A percentile compares a stretch with the other conserved stretches of the same genome.
Evolutionary conservation across 2,329 filamentous ascomycete species (phyloP).

Genomic region (Clonostachys rhizophaga): DNA sequence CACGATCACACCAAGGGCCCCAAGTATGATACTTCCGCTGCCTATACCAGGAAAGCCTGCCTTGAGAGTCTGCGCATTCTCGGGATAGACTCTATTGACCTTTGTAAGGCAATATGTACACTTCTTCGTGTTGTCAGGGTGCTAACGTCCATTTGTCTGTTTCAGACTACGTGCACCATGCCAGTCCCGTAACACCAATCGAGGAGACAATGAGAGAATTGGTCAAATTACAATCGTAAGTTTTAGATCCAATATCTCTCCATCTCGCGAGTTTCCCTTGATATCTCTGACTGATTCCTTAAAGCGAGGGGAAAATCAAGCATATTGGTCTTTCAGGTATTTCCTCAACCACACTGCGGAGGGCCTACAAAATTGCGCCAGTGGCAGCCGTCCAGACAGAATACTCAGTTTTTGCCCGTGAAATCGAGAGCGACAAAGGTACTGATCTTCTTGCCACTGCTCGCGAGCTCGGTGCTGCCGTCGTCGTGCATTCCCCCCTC

Average conservation of each 20-base stretch:
- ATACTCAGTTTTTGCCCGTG: constrained; percentile 46
- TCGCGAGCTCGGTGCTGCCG: constrained; percentile 47
- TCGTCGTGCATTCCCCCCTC: constrained; percentile 52
- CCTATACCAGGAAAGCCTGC: constrained; percentile 11
- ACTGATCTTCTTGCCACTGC: constrained; percentile 43
- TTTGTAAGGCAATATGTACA: constrained; percentile 35
- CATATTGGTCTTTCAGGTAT: constrained; percentile 46
- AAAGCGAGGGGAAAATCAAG: constrained; percentile 46
- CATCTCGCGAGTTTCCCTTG: neutral
- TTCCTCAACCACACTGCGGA: constrained; percentile 38
- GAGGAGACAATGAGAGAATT: constrained; percentile 42
- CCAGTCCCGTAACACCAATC: constrained; percentile 23
- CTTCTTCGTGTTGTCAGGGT: neutral
- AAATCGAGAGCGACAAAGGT: constrained; percentile 44
- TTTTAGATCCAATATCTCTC: neutral
- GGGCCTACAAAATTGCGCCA: constrained; percentile 41
- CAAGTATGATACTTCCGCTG: constrained; percentile 10
- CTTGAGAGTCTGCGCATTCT: constrained; percentile 32
- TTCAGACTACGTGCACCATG: constrained; percentile 2
- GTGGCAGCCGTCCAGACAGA: constrained; percentile 49
- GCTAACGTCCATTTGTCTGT: neutral
- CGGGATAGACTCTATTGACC: constrained; percentile 43
- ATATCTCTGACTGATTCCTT: neutral
- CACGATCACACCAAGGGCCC: neutral
- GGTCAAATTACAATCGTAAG: constrained; percentile 30